These are phyloP conservation scores for Cladorrhinum samala DNA, from an alignment of 495 filamentous ascomycete species.

Conservation along the genomic window DNA sequence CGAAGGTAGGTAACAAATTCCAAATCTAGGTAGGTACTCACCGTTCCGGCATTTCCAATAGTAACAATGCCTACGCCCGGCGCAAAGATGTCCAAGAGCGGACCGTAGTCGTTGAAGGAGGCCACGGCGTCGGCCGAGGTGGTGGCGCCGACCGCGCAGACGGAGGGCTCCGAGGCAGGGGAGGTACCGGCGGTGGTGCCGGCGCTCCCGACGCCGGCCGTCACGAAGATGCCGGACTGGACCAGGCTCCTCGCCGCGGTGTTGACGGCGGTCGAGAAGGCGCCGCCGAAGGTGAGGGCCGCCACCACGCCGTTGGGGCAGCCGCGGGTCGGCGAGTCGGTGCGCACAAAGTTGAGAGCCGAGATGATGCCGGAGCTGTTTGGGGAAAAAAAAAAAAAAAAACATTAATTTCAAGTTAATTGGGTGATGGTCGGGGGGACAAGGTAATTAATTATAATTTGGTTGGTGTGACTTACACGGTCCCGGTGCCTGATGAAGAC, in stretches of 20 bases:
- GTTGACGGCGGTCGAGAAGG: conserved; percentile 42
- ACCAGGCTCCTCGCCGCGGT: conserved; percentile 38
- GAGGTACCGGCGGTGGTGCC: conserved; percentile 36
- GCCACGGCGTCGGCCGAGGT: conserved; percentile 39
- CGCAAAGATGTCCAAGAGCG: conserved; percentile 51
- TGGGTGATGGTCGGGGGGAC: background rate
- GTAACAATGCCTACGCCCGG: conserved; percentile 42
- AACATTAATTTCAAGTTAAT: background rate
- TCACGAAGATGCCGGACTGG: conserved; percentile 39
- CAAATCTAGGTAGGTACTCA: too few species aligned
- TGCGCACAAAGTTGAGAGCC: conserved; percentile 47
- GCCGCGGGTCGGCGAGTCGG: conserved; percentile 29
- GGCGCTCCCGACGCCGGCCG: conserved; percentile 42
- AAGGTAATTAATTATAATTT: background rate
- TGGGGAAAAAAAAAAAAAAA: conserved; percentile 10
- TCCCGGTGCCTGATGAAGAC: conserved; percentile 34
- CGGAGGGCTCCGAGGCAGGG: conserved; percentile 45
- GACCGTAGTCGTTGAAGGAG: conserved; percentile 53
- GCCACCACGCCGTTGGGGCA: conserved; percentile 38
- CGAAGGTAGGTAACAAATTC: too few species aligned
- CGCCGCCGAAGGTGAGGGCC: conserved; percentile 46
- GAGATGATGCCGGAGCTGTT: conserved; percentile 44
- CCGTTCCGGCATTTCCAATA: conserved; percentile 43
- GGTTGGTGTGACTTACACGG: conserved; percentile 7
- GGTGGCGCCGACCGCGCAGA: conserved; percentile 53